These are phyloP conservation scores for Phytophthora podocarpi DNA, from an alignment of 352 stramenopile genomes.

Conservation along the genomic window DNA sequence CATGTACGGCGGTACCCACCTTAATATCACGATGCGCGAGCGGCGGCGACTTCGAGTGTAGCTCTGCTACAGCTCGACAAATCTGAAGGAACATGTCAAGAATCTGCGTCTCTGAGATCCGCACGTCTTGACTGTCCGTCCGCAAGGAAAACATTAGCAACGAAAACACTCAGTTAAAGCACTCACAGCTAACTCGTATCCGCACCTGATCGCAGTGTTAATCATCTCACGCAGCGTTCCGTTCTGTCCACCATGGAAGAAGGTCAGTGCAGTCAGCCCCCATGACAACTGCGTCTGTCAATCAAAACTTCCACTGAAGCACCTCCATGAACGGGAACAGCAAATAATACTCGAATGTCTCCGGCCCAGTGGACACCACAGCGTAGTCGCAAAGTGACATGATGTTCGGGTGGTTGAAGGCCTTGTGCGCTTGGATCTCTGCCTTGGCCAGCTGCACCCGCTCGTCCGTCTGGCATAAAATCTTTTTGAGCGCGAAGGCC, in stretches of 20 bases:
- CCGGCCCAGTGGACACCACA: slow-evolving; percentile 50
- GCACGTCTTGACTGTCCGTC: slow-evolving; percentile 36
- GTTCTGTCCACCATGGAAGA: slow-evolving; percentile 44
- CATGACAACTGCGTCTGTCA: neutral
- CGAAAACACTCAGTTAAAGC: neutral
- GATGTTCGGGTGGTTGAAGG: slow-evolving; percentile 80
- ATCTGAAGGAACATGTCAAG: slow-evolving; percentile 87
- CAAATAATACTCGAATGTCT: slow-evolving; percentile 78
- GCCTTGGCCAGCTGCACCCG: slow-evolving; percentile 79
- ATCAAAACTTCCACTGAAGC: neutral
- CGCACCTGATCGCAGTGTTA: slow-evolving; percentile 62
- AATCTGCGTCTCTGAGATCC: slow-evolving; percentile 70
- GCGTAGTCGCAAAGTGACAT: slow-evolving; percentile 86
- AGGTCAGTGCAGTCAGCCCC: slow-evolving; percentile 11
- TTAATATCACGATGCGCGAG: slow-evolving; percentile 90
- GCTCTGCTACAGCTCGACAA: slow-evolving; percentile 74
- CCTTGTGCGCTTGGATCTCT: slow-evolving; percentile 82
- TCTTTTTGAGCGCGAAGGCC: slow-evolving; percentile 90
- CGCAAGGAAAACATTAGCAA: neutral
- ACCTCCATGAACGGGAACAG: slow-evolving; percentile 89
- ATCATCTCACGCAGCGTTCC: slow-evolving; percentile 88
- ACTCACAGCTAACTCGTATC: neutral
- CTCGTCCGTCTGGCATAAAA: slow-evolving; percentile 85
- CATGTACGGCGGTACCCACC: slow-evolving; percentile 26
- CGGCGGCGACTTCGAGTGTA: slow-evolving; percentile 73